Percentiles rank a stretch among this genome's conserved stretches.
Conservation (phyloP, 148 eudicot genomes). For the Rhododendron simsii region DNA sequence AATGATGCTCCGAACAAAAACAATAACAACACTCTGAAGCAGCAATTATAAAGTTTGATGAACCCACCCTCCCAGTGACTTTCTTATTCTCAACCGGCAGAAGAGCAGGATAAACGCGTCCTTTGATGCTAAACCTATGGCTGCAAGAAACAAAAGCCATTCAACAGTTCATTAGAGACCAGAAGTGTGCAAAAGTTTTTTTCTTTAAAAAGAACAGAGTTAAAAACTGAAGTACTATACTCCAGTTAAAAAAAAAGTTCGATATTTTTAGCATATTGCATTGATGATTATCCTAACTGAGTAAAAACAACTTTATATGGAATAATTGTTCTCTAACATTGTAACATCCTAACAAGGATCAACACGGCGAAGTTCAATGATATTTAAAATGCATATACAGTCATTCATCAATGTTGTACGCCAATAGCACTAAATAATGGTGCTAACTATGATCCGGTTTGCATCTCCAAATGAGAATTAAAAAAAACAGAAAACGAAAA, state of each 20-base stretch:
- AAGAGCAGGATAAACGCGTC: slow-evolving; percentile 89
- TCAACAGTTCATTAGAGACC: not conserved
- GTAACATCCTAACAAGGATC: not conserved
- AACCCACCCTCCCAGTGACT: slow-evolving; percentile 72
- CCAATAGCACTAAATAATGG: no score
- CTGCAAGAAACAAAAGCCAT: slow-evolving; percentile 28
- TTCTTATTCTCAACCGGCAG: slow-evolving; percentile 66
- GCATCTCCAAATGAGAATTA: no score
- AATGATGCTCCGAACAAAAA: not conserved
- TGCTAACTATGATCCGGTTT: no score
- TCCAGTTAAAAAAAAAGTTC: not conserved
- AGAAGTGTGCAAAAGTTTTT: not conserved
- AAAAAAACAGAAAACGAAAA: no score
- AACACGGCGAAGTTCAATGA: not conserved
- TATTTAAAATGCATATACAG: not conserved
- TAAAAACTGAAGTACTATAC: not conserved
- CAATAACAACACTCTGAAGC: not conserved
- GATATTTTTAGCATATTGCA: not conserved
- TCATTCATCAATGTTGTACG: no score
- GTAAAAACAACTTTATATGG: not conserved
- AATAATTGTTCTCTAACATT: not conserved
- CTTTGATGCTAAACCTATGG: slow-evolving; percentile 84
- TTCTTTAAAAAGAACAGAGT: not conserved
- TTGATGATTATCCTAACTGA: not conserved
- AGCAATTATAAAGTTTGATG: not conserved